Base-by-base conservation (phyloP, 768 basidiomycete species). In the Pleurotus sapidus region DNA sequence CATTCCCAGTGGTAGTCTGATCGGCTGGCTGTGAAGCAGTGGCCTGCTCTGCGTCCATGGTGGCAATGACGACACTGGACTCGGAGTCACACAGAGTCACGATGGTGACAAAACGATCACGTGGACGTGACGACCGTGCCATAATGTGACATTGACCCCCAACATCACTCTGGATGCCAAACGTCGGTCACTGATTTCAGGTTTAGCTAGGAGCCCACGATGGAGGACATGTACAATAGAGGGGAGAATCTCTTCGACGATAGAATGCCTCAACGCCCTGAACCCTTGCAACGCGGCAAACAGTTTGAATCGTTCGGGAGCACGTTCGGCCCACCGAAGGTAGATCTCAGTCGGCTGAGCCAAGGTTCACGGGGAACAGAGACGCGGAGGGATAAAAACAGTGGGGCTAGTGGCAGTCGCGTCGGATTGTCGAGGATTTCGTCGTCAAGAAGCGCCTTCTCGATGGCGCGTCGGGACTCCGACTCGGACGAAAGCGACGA, bases 191-290 rank as follows among this genome's bases (percentile, higher is more conserved):
- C 14, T 3, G 14, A 23, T 18, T 20, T 24, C 46, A 23, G 14
- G 12, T 46, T 43, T 25, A 46, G n/a, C 8, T 40, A 6, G 30
- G 48, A 48, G 40, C 14, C 53, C 12, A 56, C 42, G 53, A 63
- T 65, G 34, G 46, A 54, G 27, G 39, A 54, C 39, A 24, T 54
- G n/a, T 42, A 27, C 20, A 30, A 54, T 30, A 12, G 27, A 15
- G 51, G 24, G 15, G 5, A 54, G 17, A 39, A 43, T 38, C 39
- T 54, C 39, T 20, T 24, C 3, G 5, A 20, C 6, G 51, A 54
- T 24, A 39, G 51, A 5, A 39, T 54, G 18, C 8, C 49, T 12
- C 38, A 15, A 20, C 34, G 51, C 3, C 51, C 51, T 8, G 25
- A 20, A 15, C 25, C 23, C 17, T 34, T 30, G 11, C 34, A 30